phyloP scores from a whole-genome alignment of 2,329 filamentous ascomycete genomes.

The Tolypocladium amazonense region DNA sequence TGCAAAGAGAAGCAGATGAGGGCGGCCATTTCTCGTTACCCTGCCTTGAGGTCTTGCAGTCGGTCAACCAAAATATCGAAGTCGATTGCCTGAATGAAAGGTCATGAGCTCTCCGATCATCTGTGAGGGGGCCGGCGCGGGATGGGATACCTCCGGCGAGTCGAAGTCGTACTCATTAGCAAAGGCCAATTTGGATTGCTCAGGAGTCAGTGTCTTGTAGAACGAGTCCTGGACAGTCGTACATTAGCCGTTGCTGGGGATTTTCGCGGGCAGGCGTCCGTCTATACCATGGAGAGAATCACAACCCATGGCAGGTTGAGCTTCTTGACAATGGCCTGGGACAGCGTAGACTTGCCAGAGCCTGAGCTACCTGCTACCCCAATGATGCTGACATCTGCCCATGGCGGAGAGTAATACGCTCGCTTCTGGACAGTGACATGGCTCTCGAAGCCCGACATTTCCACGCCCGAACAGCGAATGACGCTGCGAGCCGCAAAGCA shows the following conservation, averaged over 20 bases:
- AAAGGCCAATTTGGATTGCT: slow-evolving; percentile 73
- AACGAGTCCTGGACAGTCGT: slow-evolving; percentile 69
- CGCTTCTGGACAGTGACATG: slow-evolving; percentile 42
- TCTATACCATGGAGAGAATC: slow-evolving; percentile 80
- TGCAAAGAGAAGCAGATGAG: not conserved
- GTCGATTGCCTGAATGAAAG: slow-evolving; percentile 61
- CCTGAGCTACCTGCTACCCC: slow-evolving; percentile 92
- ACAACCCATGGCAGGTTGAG: slow-evolving; percentile 96
- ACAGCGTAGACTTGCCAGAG: slow-evolving; percentile 87
- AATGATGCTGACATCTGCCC: slow-evolving; percentile 94
- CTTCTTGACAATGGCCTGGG: slow-evolving; percentile 79
- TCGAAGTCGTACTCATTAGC: slow-evolving; percentile 94
- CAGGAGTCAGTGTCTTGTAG: slow-evolving; percentile 78
- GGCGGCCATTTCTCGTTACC: slow-evolving; percentile 45
- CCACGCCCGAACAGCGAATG: not conserved
- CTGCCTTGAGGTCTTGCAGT: slow-evolving; percentile 76
- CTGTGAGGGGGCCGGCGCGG: not conserved
- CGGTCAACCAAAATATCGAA: slow-evolving; percentile 80
- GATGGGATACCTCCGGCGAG: slow-evolving; percentile 53
- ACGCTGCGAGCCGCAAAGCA: not conserved
- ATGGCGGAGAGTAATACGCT: slow-evolving; percentile 83
- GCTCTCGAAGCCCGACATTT: slow-evolving; percentile 23
- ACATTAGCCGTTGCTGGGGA: slow-evolving; percentile 10
- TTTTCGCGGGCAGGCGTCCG: not conserved
- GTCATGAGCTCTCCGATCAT: not conserved